Percentiles rank a stretch among this genome's conserved stretches.
phyloP scores from a whole-genome alignment of 1,139 yeast species.

The Zygoascus sp. region DNA sequence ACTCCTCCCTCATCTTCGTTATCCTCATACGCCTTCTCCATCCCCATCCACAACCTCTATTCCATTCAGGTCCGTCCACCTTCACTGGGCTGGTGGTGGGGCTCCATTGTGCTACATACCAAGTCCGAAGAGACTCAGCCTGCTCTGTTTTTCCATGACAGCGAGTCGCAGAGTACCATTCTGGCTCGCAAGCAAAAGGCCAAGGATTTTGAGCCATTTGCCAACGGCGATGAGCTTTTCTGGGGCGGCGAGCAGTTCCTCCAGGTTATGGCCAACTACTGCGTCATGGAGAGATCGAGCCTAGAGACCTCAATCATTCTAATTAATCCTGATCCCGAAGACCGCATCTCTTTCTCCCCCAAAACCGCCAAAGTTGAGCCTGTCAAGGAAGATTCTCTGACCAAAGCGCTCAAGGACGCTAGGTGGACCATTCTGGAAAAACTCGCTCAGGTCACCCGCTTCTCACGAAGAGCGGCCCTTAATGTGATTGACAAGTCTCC shows the following conservation, averaged over 20 bases:
- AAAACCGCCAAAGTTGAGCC: conserved; percentile 34
- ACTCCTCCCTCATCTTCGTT: conserved; percentile 52
- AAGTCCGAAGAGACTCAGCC: conserved; percentile 69
- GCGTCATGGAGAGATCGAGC: conserved; percentile 62
- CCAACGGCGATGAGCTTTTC: conserved; percentile 52
- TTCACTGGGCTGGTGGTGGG: conserved; percentile 85
- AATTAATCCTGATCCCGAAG: conserved; percentile 76
- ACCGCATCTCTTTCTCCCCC: conserved; percentile 74
- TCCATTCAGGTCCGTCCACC: conserved; percentile 83
- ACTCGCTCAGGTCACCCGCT: conserved; percentile 74
- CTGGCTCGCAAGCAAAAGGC: conserved; percentile 54
- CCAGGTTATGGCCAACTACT: conserved; percentile 47
- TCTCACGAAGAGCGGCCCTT: conserved; percentile 55
- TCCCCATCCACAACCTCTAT: conserved; percentile 57
- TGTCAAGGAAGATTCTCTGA: conserved; percentile 24
- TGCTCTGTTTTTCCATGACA: conserved; percentile 86
- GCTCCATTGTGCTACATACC: conserved; percentile 72
- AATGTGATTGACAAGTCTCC: conserved; percentile 65
- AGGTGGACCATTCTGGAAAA: conserved; percentile 85
- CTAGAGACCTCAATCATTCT: conserved; percentile 68
- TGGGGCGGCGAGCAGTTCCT: conserved; percentile 93
- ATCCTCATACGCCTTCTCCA: conserved; percentile 61
- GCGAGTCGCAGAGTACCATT: conserved; percentile 71
- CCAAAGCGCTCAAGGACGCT: conserved; percentile 51
- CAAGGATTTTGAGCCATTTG: conserved; percentile 71